Evolutionary conservation across 768 basidiomycete genomes (phyloP), one percentile per base, ranked within the genome.

Genomic region (Suillus brevipes): DNA sequence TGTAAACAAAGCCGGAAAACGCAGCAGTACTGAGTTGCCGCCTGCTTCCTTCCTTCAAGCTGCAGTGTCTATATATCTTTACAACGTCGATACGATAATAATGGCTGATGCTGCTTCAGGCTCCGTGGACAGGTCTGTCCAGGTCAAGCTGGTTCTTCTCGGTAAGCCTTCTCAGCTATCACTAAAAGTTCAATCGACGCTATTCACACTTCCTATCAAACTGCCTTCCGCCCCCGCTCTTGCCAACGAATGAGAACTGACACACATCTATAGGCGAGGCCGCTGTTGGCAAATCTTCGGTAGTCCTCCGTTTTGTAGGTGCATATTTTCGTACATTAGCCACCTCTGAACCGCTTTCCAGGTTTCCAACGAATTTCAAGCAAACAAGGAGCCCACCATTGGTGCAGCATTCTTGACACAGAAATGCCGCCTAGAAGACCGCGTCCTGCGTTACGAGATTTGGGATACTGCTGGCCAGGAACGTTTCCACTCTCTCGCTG

Each of bases 361-460:
- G 93, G 93, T 95, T 61, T 91, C 91, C 75, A 95, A 99, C 80
- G 97, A 99, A 77, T 99, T 99, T 78, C 96, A 98, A 78, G 89
- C 94, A 66, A 98, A 99, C 85, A 99, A 98, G 78, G 95, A 97
- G 73, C 97, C 97, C 12, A 99, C 97, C 31, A 99, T 99, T 72
- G 97, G 96, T 42, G 96, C 96, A 60, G 96, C 94, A 5, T 97
- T 97, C 82, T 77, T 97, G 62, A 97, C 95, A 18, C 95, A 97
- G 84, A 95, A 96, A 78, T 96, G 94, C 73, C 90, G 94, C 62
- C 83, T 96, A 43, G 97, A 99, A 77, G 97, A 99, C 79, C 91
- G 92, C 63, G 90, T 94, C 31, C 80, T 95, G 67, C 89, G 93
- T 63, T 95, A 95, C 78, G 97, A 99, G 81, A 98, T 98, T 57